These are phyloP conservation scores for Aspergillus pseudoglaucus DNA, from an alignment of 2,329 filamentous ascomycete genomes.

Conservation along the genomic window DNA sequence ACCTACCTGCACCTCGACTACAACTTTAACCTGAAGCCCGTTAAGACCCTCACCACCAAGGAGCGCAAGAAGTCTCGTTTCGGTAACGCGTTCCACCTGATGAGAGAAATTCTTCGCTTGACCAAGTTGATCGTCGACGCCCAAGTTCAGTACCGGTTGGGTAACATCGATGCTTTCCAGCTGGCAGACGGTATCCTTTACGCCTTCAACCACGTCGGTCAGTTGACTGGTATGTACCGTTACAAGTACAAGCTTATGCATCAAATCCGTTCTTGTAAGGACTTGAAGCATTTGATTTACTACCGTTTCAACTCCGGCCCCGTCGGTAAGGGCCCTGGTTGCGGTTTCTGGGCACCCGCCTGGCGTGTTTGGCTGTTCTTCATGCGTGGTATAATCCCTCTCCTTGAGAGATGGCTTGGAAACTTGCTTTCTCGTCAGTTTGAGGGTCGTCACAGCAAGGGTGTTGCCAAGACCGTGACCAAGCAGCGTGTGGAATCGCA, in stretches of 20 bases:
- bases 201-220: constrained; percentile 97
- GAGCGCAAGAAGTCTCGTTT: constrained; percentile 99
- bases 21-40: constrained; percentile 98
- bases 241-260: constrained; percentile 99
- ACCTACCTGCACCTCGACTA: constrained; percentile 98
- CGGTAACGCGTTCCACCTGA: constrained; percentile 96
- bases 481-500: constrained; percentile 99
- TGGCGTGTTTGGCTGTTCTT: constrained; percentile 99
- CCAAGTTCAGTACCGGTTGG: constrained; percentile 93
- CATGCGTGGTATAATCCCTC: constrained; percentile 94
- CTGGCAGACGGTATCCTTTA: constrained; percentile 98
- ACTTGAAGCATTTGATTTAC: constrained; percentile 97
- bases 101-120: constrained; percentile 92
- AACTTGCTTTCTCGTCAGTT: constrained; percentile 96
- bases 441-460: constrained; percentile 96
- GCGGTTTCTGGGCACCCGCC: constrained; percentile 97
- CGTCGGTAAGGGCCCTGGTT: constrained; percentile 94
- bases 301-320: constrained; percentile 97
- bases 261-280: constrained; percentile 97
- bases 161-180: constrained; percentile 98
- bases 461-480: constrained; percentile 96
- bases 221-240: constrained; percentile 97
- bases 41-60: constrained; percentile 97
- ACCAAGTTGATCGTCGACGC: constrained; percentile 98
- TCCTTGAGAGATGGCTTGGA: constrained; percentile 94